Evolutionary conservation across 2,329 filamentous ascomycete species (phyloP), one percentile per base, ranked within the genome.

Genomic region (Nemania sp.): DNA sequence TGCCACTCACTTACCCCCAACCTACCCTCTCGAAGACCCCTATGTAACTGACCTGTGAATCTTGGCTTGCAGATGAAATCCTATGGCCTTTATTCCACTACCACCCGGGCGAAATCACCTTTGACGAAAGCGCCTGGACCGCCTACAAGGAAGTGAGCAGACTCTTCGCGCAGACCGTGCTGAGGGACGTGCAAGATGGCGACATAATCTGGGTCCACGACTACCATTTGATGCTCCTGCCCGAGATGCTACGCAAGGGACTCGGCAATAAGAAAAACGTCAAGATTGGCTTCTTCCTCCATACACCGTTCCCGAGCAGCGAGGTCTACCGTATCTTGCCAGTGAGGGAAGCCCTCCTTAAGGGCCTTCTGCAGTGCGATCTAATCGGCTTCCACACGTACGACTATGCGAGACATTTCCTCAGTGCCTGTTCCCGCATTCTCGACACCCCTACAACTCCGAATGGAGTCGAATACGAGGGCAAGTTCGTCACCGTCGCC

Each of bases 71-170:
- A 95, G 93, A 99, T 82, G 97, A 93, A 7, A 98, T 98, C 79
- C 90, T 99, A 68, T 99, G 96, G 96, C 96, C 96, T 2, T 89
- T 99, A 45, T 97, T 99, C 85, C 96, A 98, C 84, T 98, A 98
- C 83, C 96, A 99, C 81, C 95, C 96, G 58, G 95, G 95, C 78
- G 95, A 98, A 85, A 98, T 98, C 75, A 97, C 94, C 52, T 98
- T 98, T 80, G 94, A 98, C 82, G 95, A 98, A 82, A 92, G 91
- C 49, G 92, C 94, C 3, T 99, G 96, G 96, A 87, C 90, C 26
- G 95, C 94, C 60, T 98, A 98, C 84, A 90, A 90, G 76, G 92
- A 97, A 78, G 95, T 97, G 73, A 99, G 98, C 82, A 89, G 92
- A 55, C 86, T 97, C 7, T 99, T 98, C 77, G 95, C 96, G 67